Conservation (phyloP, 768 basidiomycete genomes). For the Inosperma sp. region DNA sequence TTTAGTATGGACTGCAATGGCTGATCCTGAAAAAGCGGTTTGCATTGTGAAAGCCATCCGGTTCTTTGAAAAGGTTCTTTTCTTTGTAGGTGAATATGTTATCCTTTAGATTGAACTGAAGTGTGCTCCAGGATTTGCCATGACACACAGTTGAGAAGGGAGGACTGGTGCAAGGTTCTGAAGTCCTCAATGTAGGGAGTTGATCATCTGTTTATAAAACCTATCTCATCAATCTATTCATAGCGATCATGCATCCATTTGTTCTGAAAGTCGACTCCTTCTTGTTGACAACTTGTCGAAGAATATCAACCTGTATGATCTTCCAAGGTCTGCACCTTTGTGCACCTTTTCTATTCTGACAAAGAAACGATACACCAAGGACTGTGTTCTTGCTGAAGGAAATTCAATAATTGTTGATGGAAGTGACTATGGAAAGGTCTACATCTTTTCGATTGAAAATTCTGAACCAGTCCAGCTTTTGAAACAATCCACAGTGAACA, state of each 20-base stretch:
- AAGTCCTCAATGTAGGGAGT: conserved; percentile 11
- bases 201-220: not conserved
- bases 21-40: not conserved
- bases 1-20: not conserved
- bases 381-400: conserved; percentile 3
- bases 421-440: conserved; percentile 13
- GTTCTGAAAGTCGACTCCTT: conserved; percentile 1
- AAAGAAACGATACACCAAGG: conserved; percentile 7
- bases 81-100: conserved; percentile 9
- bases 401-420: not conserved
- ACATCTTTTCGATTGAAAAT: conserved; percentile 6
- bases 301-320: conserved; percentile 10
- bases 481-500: not conserved
- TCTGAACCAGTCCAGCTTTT: conserved; percentile 8
- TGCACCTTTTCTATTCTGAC: conserved; percentile 1
- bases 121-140: conserved; percentile 11
- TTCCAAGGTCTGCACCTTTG: conserved; percentile 8
- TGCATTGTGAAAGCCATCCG: conserved; percentile 5
- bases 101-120: conserved; percentile 11
- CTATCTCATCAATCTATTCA: not conserved
- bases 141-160: conserved; percentile 5
- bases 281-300: conserved; percentile 13
- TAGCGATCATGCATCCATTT: conserved; percentile 8
- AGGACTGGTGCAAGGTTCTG: conserved; percentile 13
- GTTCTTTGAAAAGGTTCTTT: conserved; percentile 7